A percentile compares a stretch with the other conserved stretches of the same genome.
phyloP scores from a whole-genome alignment of 1,284 basidiomycete genomes.

The Tilletia setariae region DNA sequence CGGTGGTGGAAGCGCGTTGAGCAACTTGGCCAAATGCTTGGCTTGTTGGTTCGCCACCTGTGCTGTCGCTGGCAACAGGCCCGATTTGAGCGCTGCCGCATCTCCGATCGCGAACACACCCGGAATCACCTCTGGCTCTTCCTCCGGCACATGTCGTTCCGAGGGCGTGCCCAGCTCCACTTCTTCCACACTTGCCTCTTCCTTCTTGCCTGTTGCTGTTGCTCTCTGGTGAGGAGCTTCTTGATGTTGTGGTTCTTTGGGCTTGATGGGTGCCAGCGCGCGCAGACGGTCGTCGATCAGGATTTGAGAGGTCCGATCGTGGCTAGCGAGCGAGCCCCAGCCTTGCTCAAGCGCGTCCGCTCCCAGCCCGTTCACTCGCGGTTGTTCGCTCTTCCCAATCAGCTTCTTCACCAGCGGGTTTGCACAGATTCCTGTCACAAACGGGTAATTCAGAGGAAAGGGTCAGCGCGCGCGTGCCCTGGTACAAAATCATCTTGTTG shows the following conservation, averaged over 20 bases:
- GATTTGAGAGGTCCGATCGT: conserved; percentile 66
- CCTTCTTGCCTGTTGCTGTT: neutral
- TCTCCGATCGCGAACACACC: conserved; percentile 65
- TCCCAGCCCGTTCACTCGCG: neutral
- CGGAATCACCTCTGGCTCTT: neutral
- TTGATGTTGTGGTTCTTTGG: too few species aligned
- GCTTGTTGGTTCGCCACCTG: conserved; percentile 55
- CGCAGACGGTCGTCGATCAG: conserved; percentile 39
- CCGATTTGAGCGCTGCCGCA: conserved; percentile 63
- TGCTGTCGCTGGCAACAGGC: conserved; percentile 51
- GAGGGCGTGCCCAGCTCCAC: conserved; percentile 1
- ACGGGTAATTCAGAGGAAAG: too few species aligned
- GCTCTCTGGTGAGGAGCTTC: too few species aligned
- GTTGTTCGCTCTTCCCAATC: neutral
- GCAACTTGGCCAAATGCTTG: conserved; percentile 32
- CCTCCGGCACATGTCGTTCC: neutral
- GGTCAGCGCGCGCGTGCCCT: too few species aligned
- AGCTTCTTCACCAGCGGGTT: conserved; percentile 12
- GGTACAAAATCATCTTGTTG: too few species aligned
- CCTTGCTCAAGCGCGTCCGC: neutral
- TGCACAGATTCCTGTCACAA: conserved; percentile 1
- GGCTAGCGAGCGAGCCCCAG: conserved; percentile 59
- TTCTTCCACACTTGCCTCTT: neutral
- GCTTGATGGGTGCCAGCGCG: conserved; percentile 18
- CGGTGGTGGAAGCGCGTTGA: conserved; percentile 30